Evolutionary conservation across 805 yeast genomes (phyloP).

Genomic region (Saturnispora sekii): DNA sequence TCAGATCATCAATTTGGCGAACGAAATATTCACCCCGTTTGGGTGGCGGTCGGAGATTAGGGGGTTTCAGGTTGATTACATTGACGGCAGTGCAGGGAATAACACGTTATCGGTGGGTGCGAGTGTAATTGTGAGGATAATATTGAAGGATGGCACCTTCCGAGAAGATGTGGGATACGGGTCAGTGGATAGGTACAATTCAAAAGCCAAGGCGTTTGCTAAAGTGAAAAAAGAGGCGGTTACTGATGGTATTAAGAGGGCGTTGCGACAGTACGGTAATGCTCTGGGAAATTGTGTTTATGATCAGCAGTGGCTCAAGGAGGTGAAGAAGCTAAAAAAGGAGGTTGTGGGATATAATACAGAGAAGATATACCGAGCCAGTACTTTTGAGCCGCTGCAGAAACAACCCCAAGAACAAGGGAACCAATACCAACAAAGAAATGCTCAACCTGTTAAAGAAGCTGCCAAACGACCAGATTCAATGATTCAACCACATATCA

Average conservation of each 20-base stretch:
- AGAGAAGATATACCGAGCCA: too few species aligned
- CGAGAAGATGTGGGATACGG: slow-evolving; percentile 77
- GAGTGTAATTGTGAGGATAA: slow-evolving; percentile 61
- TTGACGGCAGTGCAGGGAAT: slow-evolving; percentile 49
- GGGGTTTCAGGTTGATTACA: slow-evolving; percentile 55
- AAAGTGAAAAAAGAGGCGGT: slow-evolving; percentile 79
- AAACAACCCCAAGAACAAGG: too few species aligned
- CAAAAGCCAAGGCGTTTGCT: slow-evolving; percentile 64
- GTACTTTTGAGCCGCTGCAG: too few species aligned
- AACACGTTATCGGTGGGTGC: slow-evolving; percentile 50
- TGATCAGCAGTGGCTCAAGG: slow-evolving; percentile 54
- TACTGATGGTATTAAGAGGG: slow-evolving; percentile 75
- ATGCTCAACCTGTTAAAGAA: too few species aligned
- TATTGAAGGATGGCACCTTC: slow-evolving; percentile 71
- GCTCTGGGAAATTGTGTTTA: slow-evolving; percentile 78
- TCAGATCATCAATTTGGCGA: slow-evolving; percentile 72
- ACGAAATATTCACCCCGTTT: slow-evolving; percentile 72
- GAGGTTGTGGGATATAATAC: slow-evolving; percentile 11
- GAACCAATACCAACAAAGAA: background rate
- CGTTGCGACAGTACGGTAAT: slow-evolving; percentile 71
- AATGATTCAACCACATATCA: background rate
- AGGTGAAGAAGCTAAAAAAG: slow-evolving; percentile 35
- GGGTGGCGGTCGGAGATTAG: slow-evolving; percentile 76
- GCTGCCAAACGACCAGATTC: background rate
- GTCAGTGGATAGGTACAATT: slow-evolving; percentile 56